phyloP scores from a whole-genome alignment of 2,329 filamentous ascomycete species.

The Fusarium multiceps region DNA sequence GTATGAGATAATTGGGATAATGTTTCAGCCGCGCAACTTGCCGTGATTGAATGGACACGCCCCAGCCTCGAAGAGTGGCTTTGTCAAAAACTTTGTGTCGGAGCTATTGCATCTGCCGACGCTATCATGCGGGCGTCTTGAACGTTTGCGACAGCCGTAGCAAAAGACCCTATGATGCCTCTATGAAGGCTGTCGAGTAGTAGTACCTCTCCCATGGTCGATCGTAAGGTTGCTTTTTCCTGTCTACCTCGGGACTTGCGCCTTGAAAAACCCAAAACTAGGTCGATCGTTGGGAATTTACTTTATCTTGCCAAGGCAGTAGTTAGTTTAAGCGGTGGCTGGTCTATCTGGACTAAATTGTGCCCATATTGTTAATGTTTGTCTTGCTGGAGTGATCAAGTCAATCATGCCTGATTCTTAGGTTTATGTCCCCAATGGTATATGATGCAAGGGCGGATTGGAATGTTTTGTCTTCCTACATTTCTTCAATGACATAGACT shows the following conservation, averaged over 20 bases:
- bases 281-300: no score
- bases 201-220: background rate
- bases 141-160: background rate
- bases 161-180: background rate
- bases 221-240: no score
- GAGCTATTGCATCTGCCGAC: background rate
- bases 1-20: background rate
- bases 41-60: background rate
- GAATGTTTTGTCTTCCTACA: background rate
- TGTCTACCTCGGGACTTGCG: no score
- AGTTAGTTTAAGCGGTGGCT: rapidly evolving
- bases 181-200: background rate
- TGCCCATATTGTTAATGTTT: background rate
- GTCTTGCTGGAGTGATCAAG: background rate
- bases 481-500: background rate
- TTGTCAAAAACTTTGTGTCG: background rate
- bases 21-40: background rate
- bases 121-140: background rate
- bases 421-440: rapidly evolving
- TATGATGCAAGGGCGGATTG: background rate
- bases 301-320: background rate
- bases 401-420: background rate
- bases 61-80: background rate
- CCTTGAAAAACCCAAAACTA: no score
- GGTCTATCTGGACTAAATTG: no score